Evolutionary conservation across 768 basidiomycete species (phyloP), one percentile per base, ranked within the genome.

Genomic region (Tylopilus sp.): DNA sequence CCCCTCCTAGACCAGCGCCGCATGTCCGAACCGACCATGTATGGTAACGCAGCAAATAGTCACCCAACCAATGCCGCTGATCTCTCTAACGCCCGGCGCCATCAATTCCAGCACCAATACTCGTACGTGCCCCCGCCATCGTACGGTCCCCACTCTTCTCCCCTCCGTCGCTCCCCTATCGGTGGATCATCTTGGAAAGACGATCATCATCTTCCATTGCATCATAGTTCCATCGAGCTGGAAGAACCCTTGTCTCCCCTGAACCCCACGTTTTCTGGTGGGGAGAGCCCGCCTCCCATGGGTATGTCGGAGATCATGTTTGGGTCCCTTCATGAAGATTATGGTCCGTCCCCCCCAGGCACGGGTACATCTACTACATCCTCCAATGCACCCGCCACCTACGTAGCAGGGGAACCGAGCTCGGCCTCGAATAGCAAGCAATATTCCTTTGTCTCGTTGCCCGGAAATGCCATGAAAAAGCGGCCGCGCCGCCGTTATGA

Each of bases 401-500:
- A 57, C 52, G 48, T 55, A 26, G 17, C 57, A 7, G 50, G 51
- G 20, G 52, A 51, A 18, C 48, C 69, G 40, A 67, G 67, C 48
- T 69, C 75, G 25, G 63, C 65, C 46, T 61, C 73, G 38, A 78
- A 77, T 61, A 75, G 73, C 59, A 91, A 87, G 69, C 88, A 86
- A 21, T 91, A 91, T 65, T 85, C 88, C 1, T 91, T 91, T 57
- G 87, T 91, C 38, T 78, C 88, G 12, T 72, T 91, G 10, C 87
- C 89, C 10, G 89, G 89, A 20, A 90, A 90, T 60, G 75, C 84
- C 15, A 80, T 91, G 51, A 87, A 83, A 68, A 91, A 91, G 70
- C 82, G 89, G 42, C 89, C 89, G n/a, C 78, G 89, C 11, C 76
- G 89, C 58, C 79, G 89, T 40, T 91, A 90, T 69, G 95, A 98